Percentiles rank a stretch among this genome's conserved stretches.
These are phyloP conservation scores for Selaginella moellendorffii DNA, from an alignment of 75 land plant genomes.

Conservation along the genomic window DNA sequence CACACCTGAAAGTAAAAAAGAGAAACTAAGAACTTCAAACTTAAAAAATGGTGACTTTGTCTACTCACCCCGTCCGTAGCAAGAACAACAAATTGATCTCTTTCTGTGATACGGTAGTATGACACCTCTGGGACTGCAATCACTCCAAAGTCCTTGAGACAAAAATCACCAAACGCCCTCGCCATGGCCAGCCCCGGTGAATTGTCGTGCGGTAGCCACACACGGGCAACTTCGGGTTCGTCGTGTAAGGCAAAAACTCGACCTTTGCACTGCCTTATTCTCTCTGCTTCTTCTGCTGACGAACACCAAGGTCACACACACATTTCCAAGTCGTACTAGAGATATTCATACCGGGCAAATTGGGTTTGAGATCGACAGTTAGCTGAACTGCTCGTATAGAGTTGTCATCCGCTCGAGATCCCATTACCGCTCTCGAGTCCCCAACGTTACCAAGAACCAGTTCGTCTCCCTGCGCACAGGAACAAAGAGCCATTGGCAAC, in stretches of 20 bases:
- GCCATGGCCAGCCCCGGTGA: conserved; percentile 90
- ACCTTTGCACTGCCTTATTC: conserved; percentile 65
- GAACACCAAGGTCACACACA: too few relatives aligned
- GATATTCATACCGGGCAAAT: conserved; percentile 49
- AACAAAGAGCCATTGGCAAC: background rate
- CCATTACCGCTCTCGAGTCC: conserved; percentile 78
- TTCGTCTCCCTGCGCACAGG: conserved; percentile 39
- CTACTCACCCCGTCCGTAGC: conserved; percentile 76
- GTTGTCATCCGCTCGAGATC: conserved; percentile 47
- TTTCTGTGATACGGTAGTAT: conserved; percentile 40
- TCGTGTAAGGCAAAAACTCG: conserved; percentile 71
- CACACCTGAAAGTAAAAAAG: conserved; percentile 76
- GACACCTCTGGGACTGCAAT: conserved; percentile 70
- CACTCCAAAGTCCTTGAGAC: conserved; percentile 73
- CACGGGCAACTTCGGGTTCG: conserved; percentile 80
- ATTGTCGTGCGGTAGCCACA: conserved; percentile 69
- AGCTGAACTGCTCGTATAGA: conserved; percentile 52
- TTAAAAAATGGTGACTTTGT: background rate
- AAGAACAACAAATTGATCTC: conserved; percentile 68
- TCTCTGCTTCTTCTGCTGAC: conserved; percentile 66
- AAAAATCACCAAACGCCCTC: conserved; percentile 84
- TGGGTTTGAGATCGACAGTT: conserved; percentile 65
- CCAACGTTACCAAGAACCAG: conserved; percentile 90
- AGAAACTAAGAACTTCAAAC: too few relatives aligned
- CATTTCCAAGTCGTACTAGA: too few relatives aligned